These are phyloP conservation scores for Fraxinus latifolia DNA, from an alignment of 305 asterid species.

Conservation along the genomic window DNA sequence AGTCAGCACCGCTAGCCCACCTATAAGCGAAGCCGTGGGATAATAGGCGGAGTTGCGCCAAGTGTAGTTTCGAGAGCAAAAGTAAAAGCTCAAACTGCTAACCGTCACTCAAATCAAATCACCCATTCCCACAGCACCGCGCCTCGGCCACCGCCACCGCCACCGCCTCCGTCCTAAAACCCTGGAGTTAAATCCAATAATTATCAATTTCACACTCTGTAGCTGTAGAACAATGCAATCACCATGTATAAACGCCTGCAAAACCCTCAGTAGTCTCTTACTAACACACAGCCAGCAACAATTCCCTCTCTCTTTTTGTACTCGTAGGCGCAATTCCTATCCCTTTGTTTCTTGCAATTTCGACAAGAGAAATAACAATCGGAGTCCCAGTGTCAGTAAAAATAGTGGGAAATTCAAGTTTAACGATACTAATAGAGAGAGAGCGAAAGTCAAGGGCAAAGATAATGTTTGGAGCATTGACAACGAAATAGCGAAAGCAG, in stretches of 20 bases:
- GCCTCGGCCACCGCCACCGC: background rate
- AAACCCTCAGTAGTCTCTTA: slow-evolving; percentile 31
- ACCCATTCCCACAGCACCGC: background rate
- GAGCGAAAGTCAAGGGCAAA: slow-evolving; percentile 57
- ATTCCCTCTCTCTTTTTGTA: slow-evolving; percentile 24
- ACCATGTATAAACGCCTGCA: slow-evolving; percentile 49
- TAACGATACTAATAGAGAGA: slow-evolving; percentile 26
- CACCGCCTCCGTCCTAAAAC: background rate
- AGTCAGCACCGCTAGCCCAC: background rate
- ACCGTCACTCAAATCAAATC: background rate
- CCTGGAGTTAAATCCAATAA: background rate
- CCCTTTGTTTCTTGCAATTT: slow-evolving; percentile 50
- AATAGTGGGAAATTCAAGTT: slow-evolving; percentile 16
- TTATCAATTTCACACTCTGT: background rate
- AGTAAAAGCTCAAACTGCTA: background rate
- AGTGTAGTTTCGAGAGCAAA: background rate
- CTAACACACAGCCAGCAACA: slow-evolving; percentile 22
- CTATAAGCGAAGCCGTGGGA: background rate
- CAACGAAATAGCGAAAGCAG: slow-evolving; percentile 53
- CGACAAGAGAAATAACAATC: slow-evolving; percentile 16
- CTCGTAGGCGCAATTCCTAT: slow-evolving; percentile 30
- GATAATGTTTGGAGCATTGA: slow-evolving; percentile 94
- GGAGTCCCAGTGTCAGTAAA: slow-evolving; percentile 7
- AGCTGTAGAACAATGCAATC: slow-evolving; percentile 38
- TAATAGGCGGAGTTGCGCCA: background rate